A percentile compares a stretch with the other conserved stretches of the same genome.
These are phyloP conservation scores for Zarea fungicola DNA, from an alignment of 2,329 filamentous ascomycete genomes.

Conservation along the genomic window DNA sequence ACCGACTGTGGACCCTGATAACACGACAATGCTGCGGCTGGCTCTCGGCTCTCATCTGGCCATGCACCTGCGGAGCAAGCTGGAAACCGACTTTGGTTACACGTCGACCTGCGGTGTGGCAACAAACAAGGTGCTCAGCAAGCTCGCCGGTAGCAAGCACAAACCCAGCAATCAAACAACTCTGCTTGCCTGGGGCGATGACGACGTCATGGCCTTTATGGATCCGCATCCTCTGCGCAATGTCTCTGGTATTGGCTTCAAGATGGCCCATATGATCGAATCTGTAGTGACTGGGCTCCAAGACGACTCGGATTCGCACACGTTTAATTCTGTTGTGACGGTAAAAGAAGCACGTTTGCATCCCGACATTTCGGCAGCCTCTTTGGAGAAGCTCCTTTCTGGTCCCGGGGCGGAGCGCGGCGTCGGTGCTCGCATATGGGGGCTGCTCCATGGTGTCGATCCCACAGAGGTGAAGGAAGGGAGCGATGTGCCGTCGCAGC, in stretches of 20 bases:
- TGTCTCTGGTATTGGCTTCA: constrained; percentile 81
- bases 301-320: constrained; percentile 30
- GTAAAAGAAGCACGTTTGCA: constrained; percentile 61
- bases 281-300: constrained; percentile 43
- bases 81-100: constrained; percentile 75
- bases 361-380: constrained; percentile 56
- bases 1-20: constrained; percentile 23
- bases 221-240: constrained; percentile 71
- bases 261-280: constrained; percentile 46
- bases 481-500: constrained; percentile 71
- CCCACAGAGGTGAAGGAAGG: constrained; percentile 66
- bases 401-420: constrained; percentile 67
- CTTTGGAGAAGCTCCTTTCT: constrained; percentile 63
- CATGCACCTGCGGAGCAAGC: constrained; percentile 61
- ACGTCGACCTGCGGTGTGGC: constrained; percentile 84
- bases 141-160: constrained; percentile 75
- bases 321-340: constrained; percentile 45
- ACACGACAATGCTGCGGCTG: constrained; percentile 53
- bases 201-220: constrained; percentile 61
- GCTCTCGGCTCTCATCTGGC: constrained; percentile 78
- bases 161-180: constrained; percentile 89
- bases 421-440: constrained; percentile 69
- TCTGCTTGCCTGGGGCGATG: constrained; percentile 60
- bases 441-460: constrained; percentile 76
- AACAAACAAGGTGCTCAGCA: constrained; percentile 80